phyloP scores from a whole-genome alignment of 352 stramenopile species.

The Pythium myriotylum region DNA sequence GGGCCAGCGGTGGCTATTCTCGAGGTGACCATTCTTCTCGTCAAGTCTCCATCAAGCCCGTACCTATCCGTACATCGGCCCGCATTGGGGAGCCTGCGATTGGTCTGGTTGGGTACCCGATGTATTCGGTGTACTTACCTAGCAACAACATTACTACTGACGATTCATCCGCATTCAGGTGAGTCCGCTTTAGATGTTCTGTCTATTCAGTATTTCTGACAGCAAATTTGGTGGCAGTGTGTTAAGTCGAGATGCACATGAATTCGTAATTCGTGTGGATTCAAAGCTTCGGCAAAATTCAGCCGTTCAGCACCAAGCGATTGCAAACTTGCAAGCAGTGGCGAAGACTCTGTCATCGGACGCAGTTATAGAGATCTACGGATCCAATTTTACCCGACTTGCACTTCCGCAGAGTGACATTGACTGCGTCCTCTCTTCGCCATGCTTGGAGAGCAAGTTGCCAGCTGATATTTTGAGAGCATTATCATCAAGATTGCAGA shows the following conservation, averaged over 20 bases:
- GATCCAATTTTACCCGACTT: constrained; percentile 95
- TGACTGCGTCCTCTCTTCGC: constrained; percentile 94
- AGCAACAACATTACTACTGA: constrained; percentile 1
- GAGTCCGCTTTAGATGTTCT: not conserved
- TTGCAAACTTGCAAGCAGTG: constrained; percentile 20
- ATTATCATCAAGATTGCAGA: constrained; percentile 82
- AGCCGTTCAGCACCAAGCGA: constrained; percentile 41
- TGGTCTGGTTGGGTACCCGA: constrained; percentile 16
- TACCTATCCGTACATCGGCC: too few relatives aligned
- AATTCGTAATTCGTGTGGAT: constrained; percentile 58
- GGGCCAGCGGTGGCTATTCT: not conserved
- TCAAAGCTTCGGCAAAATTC: constrained; percentile 39
- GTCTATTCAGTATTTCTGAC: not conserved
- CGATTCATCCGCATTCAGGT: constrained; percentile 19
- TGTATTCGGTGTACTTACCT: constrained; percentile 12
- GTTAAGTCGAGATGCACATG: constrained; percentile 55
- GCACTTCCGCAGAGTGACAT: constrained; percentile 95
- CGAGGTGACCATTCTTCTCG: too few relatives aligned
- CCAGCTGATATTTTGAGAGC: constrained; percentile 91
- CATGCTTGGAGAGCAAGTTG: constrained; percentile 68
- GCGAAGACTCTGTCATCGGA: constrained; percentile 76
- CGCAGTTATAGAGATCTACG: constrained; percentile 94
- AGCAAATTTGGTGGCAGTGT: not conserved
- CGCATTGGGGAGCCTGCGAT: constrained; percentile 4
- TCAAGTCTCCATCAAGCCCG: too few relatives aligned